Evolutionary conservation across 169 alveolate genomes (phyloP).

Genomic region (Eimeria praecox): DNA sequence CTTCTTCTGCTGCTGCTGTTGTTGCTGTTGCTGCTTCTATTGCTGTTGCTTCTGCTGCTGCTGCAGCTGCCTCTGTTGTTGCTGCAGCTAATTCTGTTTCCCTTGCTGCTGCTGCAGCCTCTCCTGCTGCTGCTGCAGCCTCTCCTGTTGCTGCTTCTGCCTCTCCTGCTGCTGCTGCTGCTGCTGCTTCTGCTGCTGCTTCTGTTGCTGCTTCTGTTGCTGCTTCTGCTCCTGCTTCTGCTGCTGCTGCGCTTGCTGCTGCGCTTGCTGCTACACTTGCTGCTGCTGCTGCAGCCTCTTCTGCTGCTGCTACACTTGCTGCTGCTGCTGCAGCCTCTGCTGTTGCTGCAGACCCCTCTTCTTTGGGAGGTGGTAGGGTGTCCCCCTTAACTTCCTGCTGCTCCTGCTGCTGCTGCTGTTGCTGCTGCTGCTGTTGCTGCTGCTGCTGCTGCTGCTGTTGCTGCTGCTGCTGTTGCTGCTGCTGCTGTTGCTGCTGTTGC

Average conservation of each 20-base stretch:
- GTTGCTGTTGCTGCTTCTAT: not conserved
- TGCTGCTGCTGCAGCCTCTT: constrained; percentile 46
- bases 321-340: not conserved
- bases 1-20: not conserved
- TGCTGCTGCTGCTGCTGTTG: not conserved
- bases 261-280: constrained; percentile 90
- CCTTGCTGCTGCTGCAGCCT: not conserved
- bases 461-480: too few relatives aligned
- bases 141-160: not conserved
- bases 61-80: not conserved
- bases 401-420: not conserved
- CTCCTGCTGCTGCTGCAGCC: not conserved
- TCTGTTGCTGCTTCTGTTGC: constrained; percentile 45
- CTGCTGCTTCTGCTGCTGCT: constrained; percentile 89
- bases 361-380: too few relatives aligned
- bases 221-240: not conserved
- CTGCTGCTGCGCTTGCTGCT: constrained; percentile 88
- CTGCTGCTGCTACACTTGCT: constrained; percentile 26
- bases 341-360: constrained; percentile 51
- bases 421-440: constrained; percentile 6
- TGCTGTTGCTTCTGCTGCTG: not conserved
- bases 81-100: not conserved
- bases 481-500: not conserved
- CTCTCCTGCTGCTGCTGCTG: constrained; percentile 84
- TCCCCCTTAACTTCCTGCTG: too few relatives aligned